A percentile compares a stretch with the other conserved stretches of the same genome.
Evolutionary conservation across 1,284 basidiomycete species (phyloP).

Genomic region (Pisolithus thermaeus): DNA sequence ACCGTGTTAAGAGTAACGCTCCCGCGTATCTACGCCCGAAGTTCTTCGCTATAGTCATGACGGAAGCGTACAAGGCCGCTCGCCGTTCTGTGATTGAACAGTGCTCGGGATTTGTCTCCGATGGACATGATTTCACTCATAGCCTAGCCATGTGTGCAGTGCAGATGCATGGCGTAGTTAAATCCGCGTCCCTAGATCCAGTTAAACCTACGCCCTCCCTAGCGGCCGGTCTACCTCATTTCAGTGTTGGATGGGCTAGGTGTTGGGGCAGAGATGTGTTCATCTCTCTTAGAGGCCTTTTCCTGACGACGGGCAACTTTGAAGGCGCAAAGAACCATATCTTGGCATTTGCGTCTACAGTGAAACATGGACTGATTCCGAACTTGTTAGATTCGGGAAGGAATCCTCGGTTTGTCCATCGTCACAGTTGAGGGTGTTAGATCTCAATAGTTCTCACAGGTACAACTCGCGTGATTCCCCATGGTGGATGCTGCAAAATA

Average conservation of each 20-base stretch:
- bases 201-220: slow-evolving; percentile 68
- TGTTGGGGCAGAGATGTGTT: slow-evolving; percentile 98
- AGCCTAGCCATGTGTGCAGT: slow-evolving; percentile 81
- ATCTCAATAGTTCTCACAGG: slow-evolving; percentile 30
- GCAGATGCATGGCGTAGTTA: slow-evolving; percentile 89
- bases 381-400: slow-evolving; percentile 87
- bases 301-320: slow-evolving; percentile 89
- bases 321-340: slow-evolving; percentile 83
- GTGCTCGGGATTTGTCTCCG: slow-evolving; percentile 77
- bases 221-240: slow-evolving; percentile 94
- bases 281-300: slow-evolving; percentile 88
- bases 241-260: slow-evolving; percentile 84
- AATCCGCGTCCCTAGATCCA: slow-evolving; percentile 82
- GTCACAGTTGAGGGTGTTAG: background rate
- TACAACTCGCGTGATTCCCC: slow-evolving; percentile 92
- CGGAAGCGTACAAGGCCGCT: slow-evolving; percentile 86
- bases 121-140: slow-evolving; percentile 86
- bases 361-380: slow-evolving; percentile 88
- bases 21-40: slow-evolving; percentile 89
- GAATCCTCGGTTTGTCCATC: slow-evolving; percentile 62
- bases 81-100: slow-evolving; percentile 78
- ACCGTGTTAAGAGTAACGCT: slow-evolving; percentile 65
- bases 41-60: slow-evolving; percentile 88
- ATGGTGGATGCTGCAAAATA: slow-evolving; percentile 99
- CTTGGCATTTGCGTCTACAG: slow-evolving; percentile 79